Conservation (phyloP, 192 early-diverging fungal genomes). For the Lunasporangiospora selenospora region DNA sequence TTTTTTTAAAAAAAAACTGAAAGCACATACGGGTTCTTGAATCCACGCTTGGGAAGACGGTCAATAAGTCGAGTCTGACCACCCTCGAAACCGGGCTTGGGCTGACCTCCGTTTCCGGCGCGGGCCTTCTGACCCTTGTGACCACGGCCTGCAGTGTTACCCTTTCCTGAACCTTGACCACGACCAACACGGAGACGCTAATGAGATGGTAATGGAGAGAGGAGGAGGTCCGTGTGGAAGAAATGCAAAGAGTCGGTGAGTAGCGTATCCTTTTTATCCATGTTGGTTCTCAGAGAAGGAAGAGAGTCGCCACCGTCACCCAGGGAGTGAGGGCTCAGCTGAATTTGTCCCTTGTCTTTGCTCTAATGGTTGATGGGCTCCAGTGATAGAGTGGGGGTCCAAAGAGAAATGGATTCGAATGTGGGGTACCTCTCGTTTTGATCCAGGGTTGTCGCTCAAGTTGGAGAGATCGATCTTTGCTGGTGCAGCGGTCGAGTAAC, state of each 20-base stretch:
- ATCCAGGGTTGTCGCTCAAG: conserved; percentile 47
- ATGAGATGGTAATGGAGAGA: neutral
- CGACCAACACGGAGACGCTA: conserved; percentile 76
- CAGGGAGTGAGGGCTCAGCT: no score
- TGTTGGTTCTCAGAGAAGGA: no score
- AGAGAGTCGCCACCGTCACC: no score
- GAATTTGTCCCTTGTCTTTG: no score
- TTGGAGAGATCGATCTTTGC: conserved; percentile 43
- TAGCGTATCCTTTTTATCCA: no score
- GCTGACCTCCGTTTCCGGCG: conserved; percentile 70
- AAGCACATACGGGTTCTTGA: conserved; percentile 65
- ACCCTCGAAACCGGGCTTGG: conserved; percentile 89
- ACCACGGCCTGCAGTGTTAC: conserved; percentile 90
- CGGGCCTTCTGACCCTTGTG: conserved; percentile 92
- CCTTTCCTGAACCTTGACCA: conserved; percentile 87
- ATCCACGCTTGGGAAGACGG: conserved; percentile 88
- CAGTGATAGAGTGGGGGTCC: neutral
- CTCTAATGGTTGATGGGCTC: no score
- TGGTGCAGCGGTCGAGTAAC: conserved; percentile 24
- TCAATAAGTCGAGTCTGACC: conserved; percentile 88
- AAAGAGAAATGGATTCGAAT: neutral
- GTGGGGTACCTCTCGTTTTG: conserved; percentile 42
- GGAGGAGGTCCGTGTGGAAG: no score
- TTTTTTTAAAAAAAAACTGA: conserved; percentile 11
- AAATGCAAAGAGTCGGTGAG: no score